Base-by-base conservation (phyloP, 2,329 filamentous ascomycete species). In the Colletotrichum lupini region DNA sequence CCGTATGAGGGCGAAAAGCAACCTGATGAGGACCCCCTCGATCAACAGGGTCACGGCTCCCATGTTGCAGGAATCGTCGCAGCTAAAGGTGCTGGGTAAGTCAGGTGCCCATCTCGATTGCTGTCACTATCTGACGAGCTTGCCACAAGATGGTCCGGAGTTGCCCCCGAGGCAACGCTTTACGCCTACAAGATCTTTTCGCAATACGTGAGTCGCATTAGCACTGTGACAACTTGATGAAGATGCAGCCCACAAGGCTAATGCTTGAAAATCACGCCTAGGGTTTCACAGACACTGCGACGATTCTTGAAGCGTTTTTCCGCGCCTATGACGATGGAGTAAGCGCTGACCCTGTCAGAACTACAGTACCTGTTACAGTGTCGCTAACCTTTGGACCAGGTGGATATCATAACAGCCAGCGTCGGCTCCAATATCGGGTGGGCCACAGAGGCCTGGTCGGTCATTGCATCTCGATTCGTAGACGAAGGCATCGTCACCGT, bases 401-500 rank as follows among this genome's bases (percentile, higher is more conserved):
- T 75, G 16, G 85, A 87, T 73, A 77, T 87, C 35, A 86, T 87
- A 59, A 84, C 83, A 4, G 79, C 81, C 26, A 85, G 82, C 69
- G 81, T 86, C 64, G 83, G 84, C 4, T 74, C 77, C 5, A 76
- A 80, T 2, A 79, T 80, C 56, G 86, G 86, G 24, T 85, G 83
- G 76, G 77, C 77, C 19, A 80, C 83, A 49, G 84, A 84, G 22
- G 82, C 83, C 7, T 86, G 82, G 85, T 84, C 85, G 1, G 75
- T 83, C 1, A 77, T 87, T 2, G 82, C 83, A 4, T 83, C 80
- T 28, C 80, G 83, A 3, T 79, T 87, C 35, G 84, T 85, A 16
- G 82, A 85, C 5, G 78, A 83, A 35, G 87, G 88, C 19, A 81
- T 89, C 2, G 84, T 88, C 6, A 83, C 88, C 26, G 83, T 84